Base-by-base conservation (phyloP, 768 basidiomycete species). In the Steccherinum ochraceum region DNA sequence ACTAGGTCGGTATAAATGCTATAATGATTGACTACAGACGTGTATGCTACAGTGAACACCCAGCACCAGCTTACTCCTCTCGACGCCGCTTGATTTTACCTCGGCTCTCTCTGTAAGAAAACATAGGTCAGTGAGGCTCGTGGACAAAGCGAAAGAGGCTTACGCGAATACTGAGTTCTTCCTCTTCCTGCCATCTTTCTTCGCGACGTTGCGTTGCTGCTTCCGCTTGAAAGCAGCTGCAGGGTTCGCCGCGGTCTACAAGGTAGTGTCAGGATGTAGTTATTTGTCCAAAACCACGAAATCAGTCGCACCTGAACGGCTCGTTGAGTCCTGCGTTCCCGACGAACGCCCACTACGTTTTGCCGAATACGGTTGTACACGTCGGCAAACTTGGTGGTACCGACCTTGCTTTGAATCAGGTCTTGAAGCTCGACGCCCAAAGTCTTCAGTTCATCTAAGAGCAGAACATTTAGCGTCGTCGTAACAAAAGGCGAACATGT, bases 111-210 rank as follows among this genome's bases (percentile, higher is more conserved):
- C 50, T 55, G 41, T 2, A 49, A 20, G n/a, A 42, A 21, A 39
- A 12, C 5, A 12, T 12, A 20, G 5, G 24, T 48, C 40, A n/a
- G n/a, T 13, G 24, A 5, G 30, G 24, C 20, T 12, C 47, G 16
- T 35, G 16, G 12, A 4, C 4, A 13, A 39, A 48, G 10, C 24
- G 13, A 24, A 51, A 23, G 40, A 41, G 7, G 75, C 86, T 69
- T 59, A 86, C 85, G 75, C 73, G 61, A 81, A 83, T 21, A 65
- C 61, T 23, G 72, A 66, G 42, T 74, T 77, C 67, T 91, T 93
- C 60, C 90, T 71, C 65, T 94, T 94, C 62, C 84, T 76, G 56
- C 86, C 86, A 58, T 89, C 90, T 67, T 91, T 93, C 72, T 94
- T 94, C 58, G 79, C 73, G 10, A 66, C 67, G 55, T 90, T 89